phyloP scores from a whole-genome alignment of 371 early-diverging fungal genomes.

The Mucor piriformis region DNA sequence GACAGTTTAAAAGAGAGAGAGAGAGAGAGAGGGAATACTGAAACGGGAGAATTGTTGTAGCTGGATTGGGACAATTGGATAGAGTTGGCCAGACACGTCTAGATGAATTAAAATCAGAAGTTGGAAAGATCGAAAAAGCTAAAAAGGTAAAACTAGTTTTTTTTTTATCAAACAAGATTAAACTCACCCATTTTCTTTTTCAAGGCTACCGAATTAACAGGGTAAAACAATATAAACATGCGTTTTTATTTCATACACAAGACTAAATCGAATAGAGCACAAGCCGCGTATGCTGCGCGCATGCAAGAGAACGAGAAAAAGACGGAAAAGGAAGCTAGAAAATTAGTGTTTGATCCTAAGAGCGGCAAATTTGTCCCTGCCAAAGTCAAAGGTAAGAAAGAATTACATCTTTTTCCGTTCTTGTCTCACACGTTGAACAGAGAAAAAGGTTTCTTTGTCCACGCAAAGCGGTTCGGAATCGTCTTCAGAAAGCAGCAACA shows the following conservation, averaged over 20 bases:
- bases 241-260: too few relatives aligned
- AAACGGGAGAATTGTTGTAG: too few relatives aligned
- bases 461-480: background rate
- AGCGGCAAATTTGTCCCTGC: slow-evolving; percentile 48
- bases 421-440: too few relatives aligned
- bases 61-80: slow-evolving; percentile 43
- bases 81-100: slow-evolving; percentile 52
- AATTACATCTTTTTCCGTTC: too few relatives aligned
- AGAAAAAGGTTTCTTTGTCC: background rate
- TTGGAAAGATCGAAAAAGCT: slow-evolving; percentile 53
- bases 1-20: background rate
- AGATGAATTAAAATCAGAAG: slow-evolving; percentile 44
- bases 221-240: background rate
- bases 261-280: slow-evolving; percentile 24
- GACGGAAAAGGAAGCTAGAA: slow-evolving; percentile 37
- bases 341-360: slow-evolving; percentile 51
- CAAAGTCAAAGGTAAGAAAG: slow-evolving; percentile 38
- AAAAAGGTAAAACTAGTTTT: slow-evolving; percentile 40
- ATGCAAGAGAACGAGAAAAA: slow-evolving; percentile 39
- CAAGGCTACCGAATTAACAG: slow-evolving; percentile 16
- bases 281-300: slow-evolving; percentile 44
- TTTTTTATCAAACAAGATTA: too few relatives aligned
- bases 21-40: too few relatives aligned
- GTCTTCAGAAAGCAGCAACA: slow-evolving; percentile 6
- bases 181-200: background rate